Conservation (phyloP, 257 asterid genomes). For the Fraxinus cuspidata region DNA sequence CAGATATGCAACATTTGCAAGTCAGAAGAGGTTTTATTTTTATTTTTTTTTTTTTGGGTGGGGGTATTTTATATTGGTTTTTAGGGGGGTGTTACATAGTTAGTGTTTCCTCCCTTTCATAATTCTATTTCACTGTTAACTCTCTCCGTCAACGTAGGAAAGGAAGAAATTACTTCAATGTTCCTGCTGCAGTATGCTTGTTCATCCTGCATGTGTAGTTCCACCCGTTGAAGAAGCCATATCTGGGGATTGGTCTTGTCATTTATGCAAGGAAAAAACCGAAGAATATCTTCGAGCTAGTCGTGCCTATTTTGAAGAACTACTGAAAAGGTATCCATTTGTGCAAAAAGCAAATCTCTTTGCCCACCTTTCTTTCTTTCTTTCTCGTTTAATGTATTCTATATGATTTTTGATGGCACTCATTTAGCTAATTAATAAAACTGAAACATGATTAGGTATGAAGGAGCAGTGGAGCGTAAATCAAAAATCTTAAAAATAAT, state of each 20-base stretch:
- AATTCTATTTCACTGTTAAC: neutral
- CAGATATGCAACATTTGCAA: conserved; percentile 88
- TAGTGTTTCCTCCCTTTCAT: neutral
- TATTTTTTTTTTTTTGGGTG: conserved; percentile 13
- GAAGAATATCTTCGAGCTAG: conserved; percentile 86
- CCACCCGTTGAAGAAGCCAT: conserved; percentile 78
- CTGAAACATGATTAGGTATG: conserved; percentile 59
- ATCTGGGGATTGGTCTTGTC: conserved; percentile 85
- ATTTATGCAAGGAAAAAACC: conserved; percentile 84
- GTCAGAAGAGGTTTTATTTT: conserved; percentile 88
- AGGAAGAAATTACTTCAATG: conserved; percentile 92
- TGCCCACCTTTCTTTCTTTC: neutral
- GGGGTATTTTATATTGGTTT: conserved; percentile 5
- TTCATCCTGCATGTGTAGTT: conserved; percentile 79
- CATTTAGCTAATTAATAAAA: conserved; percentile 25
- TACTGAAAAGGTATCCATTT: conserved; percentile 58
- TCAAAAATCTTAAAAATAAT: conserved; percentile 69
- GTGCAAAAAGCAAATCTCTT: neutral
- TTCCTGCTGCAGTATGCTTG: conserved; percentile 78
- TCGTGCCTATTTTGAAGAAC: conserved; percentile 69
- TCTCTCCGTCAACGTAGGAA: conserved; percentile 56
- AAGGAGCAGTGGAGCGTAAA: conserved; percentile 79
- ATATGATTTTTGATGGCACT: conserved; percentile 19
- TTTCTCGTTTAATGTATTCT: conserved; percentile 1
- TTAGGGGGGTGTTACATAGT: conserved; percentile 15